Evolutionary conservation across 352 stramenopile genomes (phyloP).

Genomic region (Globisporangium splendens): DNA sequence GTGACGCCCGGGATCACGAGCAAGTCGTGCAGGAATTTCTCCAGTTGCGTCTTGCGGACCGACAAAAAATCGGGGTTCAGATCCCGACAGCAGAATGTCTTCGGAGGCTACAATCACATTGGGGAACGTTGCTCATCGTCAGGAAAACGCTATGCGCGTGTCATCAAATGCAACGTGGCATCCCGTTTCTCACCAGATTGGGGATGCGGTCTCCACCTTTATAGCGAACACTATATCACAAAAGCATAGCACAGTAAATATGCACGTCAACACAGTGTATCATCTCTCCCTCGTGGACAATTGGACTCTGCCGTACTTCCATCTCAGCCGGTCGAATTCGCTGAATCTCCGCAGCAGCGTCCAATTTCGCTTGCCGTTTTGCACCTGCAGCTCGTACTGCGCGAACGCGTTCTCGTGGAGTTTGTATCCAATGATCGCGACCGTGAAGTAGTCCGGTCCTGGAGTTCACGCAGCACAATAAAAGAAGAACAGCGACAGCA

Average conservation of each 20-base stretch:
- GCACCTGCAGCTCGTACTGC: conserved; percentile 64
- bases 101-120: conserved; percentile 34
- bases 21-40: conserved; percentile 54
- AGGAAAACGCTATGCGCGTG: too few relatives aligned
- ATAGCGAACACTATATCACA: conserved; percentile 31
- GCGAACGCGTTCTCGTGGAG: conserved; percentile 52
- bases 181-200: conserved; percentile 20
- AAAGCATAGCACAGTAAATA: too few relatives aligned
- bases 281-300: background rate
- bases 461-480: background rate
- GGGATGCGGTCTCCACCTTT: conserved; percentile 43
- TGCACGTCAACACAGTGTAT: background rate
- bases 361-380: conserved; percentile 69
- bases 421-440: conserved; percentile 45
- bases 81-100: conserved; percentile 70
- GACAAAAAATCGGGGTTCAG: conserved; percentile 67
- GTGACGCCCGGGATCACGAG: conserved; percentile 61
- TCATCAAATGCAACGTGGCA: background rate
- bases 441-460: conserved; percentile 77
- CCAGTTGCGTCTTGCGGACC: conserved; percentile 45
- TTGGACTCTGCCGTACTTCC: conserved; percentile 25
- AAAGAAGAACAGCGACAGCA: background rate
- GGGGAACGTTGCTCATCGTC: too few relatives aligned
- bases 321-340: conserved; percentile 56
- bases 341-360: conserved; percentile 66